These are phyloP conservation scores for Erodium maritimum DNA, from an alignment of 345 rosid genomes.

Conservation along the genomic window DNA sequence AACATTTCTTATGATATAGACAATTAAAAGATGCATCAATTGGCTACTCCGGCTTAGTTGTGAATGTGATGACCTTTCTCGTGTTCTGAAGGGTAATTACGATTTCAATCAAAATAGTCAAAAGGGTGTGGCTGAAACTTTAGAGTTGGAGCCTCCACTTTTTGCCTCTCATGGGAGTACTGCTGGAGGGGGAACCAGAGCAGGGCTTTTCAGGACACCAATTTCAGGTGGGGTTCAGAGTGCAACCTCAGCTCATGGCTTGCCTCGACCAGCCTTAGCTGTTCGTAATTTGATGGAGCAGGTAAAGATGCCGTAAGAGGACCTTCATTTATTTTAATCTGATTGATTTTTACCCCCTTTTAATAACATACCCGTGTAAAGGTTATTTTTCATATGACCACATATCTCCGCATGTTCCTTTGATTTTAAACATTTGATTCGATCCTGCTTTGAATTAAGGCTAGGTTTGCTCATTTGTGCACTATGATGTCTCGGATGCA, in stretches of 20 bases:
- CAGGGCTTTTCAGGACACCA: constrained; percentile 93
- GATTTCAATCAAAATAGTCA: constrained; percentile 17
- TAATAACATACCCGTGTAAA: background rate
- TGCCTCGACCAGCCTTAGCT: constrained; percentile 86
- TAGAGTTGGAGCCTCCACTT: constrained; percentile 38
- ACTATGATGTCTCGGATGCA: constrained; percentile 96
- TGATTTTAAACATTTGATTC: constrained; percentile 7
- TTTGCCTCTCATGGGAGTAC: constrained; percentile 32
- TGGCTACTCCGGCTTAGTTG: constrained; percentile 22
- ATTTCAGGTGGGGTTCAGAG: constrained; percentile 98
- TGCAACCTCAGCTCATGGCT: constrained; percentile 92
- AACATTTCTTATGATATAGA: constrained; percentile 12
- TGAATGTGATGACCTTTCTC: constrained; percentile 30
- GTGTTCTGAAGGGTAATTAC: constrained; percentile 44
- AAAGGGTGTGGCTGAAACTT: constrained; percentile 25
- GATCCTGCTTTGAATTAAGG: constrained; percentile 31
- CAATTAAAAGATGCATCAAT: constrained; percentile 7
- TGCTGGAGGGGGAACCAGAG: constrained; percentile 62
- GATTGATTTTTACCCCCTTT: background rate
- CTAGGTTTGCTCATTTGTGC: constrained; percentile 95
- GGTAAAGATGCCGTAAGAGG: constrained; percentile 23
- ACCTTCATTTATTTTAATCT: too few species aligned
- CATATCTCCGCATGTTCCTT: background rate
- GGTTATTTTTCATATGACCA: too few species aligned
- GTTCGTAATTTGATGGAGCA: constrained; percentile 97